A percentile compares a stretch with the other conserved stretches of the same genome.
These are phyloP conservation scores for Pythium pyrilobum DNA, from an alignment of 352 stramenopile genomes.

Conservation along the genomic window DNA sequence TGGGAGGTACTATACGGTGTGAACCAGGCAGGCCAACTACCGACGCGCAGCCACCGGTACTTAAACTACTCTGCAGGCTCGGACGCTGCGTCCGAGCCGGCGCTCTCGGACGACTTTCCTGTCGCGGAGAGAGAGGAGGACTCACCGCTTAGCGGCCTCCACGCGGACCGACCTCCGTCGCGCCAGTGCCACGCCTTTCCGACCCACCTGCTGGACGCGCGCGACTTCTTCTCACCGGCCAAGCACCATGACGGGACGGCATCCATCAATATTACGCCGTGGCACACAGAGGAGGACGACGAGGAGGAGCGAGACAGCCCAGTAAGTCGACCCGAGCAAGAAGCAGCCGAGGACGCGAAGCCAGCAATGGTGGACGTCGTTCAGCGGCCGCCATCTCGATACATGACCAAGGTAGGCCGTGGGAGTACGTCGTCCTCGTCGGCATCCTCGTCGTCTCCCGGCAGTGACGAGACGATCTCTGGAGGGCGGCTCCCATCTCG, in stretches of 20 bases:
- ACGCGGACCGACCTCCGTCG: slow-evolving; percentile 49
- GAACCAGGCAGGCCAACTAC: slow-evolving; percentile 9
- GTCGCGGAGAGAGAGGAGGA: not conserved
- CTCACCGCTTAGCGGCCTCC: not conserved
- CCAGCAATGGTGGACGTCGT: not conserved
- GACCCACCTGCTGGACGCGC: slow-evolving; percentile 62
- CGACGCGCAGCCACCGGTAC: slow-evolving; percentile 13
- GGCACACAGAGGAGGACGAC: slow-evolving; percentile 14
- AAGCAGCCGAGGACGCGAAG: not conserved
- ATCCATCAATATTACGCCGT: slow-evolving; percentile 17
- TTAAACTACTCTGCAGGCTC: slow-evolving; percentile 9
- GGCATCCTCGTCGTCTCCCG: slow-evolving; percentile 21
- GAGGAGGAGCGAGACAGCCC: slow-evolving; percentile 9
- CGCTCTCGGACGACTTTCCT: not conserved
- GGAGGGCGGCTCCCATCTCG: slow-evolving; percentile 25
- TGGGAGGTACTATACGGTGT: slow-evolving; percentile 9
- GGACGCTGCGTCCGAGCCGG: not conserved
- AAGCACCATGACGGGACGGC: slow-evolving; percentile 12
- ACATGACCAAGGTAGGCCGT: slow-evolving; percentile 53
- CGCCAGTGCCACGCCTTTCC: slow-evolving; percentile 74
- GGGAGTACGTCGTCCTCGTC: slow-evolving; percentile 3
- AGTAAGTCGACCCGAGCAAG: not conserved
- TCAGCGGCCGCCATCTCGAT: slow-evolving; percentile 57
- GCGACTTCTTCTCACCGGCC: slow-evolving; percentile 18
- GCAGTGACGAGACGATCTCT: not conserved